Conservation (phyloP, 257 asterid genomes). For the Salvia miltiorrhiza region DNA sequence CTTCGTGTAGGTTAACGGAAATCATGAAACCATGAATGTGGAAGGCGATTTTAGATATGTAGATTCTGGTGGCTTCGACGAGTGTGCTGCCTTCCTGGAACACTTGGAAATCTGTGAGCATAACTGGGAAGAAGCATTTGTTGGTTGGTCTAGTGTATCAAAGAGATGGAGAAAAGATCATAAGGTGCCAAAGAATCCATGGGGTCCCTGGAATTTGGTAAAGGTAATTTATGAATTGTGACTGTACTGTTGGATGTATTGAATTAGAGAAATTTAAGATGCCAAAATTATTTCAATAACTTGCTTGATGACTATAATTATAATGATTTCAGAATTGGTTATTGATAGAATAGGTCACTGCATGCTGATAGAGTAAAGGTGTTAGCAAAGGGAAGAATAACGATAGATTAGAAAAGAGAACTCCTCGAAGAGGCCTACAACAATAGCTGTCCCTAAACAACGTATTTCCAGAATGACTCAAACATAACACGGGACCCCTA, state of each 20-base stretch:
- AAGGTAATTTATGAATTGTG: constrained; percentile 59
- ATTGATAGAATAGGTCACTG: constrained; percentile 12
- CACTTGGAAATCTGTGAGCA: constrained; percentile 64
- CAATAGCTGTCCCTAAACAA: no score
- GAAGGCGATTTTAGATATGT: constrained; percentile 92
- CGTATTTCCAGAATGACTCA: no score
- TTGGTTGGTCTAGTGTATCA: constrained; percentile 64
- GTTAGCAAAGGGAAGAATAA: no score
- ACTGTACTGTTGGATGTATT: not conserved
- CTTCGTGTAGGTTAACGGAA: constrained; percentile 72
- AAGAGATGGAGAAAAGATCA: constrained; percentile 52
- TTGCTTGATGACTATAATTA: not conserved
- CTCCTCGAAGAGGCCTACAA: no score
- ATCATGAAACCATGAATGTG: constrained; percentile 96
- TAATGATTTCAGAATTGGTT: constrained; percentile 1
- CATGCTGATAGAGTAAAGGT: not conserved
- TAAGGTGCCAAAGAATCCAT: constrained; percentile 43
- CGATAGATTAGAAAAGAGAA: no score
- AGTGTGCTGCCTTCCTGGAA: constrained; percentile 75
- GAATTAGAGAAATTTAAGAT: not conserved
- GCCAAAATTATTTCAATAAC: not conserved
- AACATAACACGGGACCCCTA: no score
- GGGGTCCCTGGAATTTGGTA: constrained; percentile 83
- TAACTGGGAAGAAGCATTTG: constrained; percentile 89
- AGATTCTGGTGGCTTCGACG: constrained; percentile 75